Evolutionary conservation across 2,329 filamentous ascomycete species (phyloP), one percentile per base, ranked within the genome.

Genomic region (Colletotrichum acutatum): DNA sequence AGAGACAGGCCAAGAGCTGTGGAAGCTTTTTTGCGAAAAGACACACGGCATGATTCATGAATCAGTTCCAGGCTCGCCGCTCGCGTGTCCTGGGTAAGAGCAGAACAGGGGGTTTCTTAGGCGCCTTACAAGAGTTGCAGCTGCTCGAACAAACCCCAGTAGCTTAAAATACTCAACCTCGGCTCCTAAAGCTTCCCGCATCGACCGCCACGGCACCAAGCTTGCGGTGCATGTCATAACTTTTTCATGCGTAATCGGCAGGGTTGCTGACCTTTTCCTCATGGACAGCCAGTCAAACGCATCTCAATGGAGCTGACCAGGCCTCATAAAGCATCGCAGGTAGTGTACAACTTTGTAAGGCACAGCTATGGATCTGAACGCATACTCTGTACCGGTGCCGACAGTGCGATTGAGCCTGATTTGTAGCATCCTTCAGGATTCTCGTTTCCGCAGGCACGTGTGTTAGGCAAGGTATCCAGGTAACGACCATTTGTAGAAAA

Each of bases 1-100:
- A 16, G 14, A 16, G 5, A 37, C 34, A 37, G 34, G 34, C 14
- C 2, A 12, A 37, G 34, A 2, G 34, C 5, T 30, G 16, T 26
- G 16, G 16, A 9, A 54, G 37, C 32, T 34, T 42, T 34, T 14
- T 24, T 53, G 53, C 34, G 52, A 22, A 26, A 37, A 57, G 34
- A 28, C 28, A 52, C 53, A 22, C 54, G 62, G 66, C 62, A 70
- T 66, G 30, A 37, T 59, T 42, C 42, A 59, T 59, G 61, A 37
- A 56, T 42, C 52, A 53, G 24, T 42, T 58, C 53, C 28, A 52
- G 24, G 59, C 59, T n/a, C n/a, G n/a, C n/a, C n/a, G n/a, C n/a
- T 68, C 34, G 58, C 66, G 24, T 63, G 49, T 26, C 11, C 58
- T 42, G 49, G 28, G 56, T n/a, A n/a, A n/a, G 57, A 37, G 8